Evolutionary conservation across 345 rosid genomes (phyloP), one percentile per base, ranked within the genome.

Genomic region (Hirschfeldia incana): DNA sequence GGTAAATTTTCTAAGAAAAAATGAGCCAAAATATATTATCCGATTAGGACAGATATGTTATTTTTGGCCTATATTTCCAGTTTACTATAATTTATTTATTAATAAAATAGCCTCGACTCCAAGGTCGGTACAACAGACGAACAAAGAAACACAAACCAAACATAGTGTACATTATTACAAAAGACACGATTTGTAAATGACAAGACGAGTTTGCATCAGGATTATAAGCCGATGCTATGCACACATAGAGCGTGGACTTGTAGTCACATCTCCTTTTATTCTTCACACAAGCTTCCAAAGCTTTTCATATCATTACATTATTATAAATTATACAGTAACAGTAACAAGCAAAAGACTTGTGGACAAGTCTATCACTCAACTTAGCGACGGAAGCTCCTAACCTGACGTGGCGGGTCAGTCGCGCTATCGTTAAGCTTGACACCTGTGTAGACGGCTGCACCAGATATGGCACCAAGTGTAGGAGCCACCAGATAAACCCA

Each of bases 401-500:
- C 91, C 65, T 76, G 83, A 63, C 93, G 93, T 4, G 98, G 88
- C 13, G 94, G 89, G 60, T 89, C 91, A 0, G 62, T 77, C 69
- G 82, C 94, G 0, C 73, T 87, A 0, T 86, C 97, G 1, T 82
- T 78, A 77, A 95, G 97, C 92, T 95, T 93, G 34, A 94, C 98
- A 15, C 76, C 69, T 0, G 97, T 85, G 87, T 95, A 93, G 12
- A 87, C 84, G 28, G 84, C 96, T 0, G 97, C 94, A 51, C 99
- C 99, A 0, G 85, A 78, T 26, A 95, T 32, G 8, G 93, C 98
- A 16, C 99, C 99, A 0, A 95, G 92, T 26, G 92, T 92, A 1
- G 99, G 97, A 10, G 98, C 99, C 69, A 95, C 42, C 16, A 95
- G 80, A 81, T 91, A 95, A 32, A 95, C 63, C 99, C 99, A 95